A percentile compares a stretch with the other conserved stretches of the same genome.
Evolutionary conservation across 2,329 filamentous ascomycete species (phyloP).

Genomic region (Penicillium rolfsii): DNA sequence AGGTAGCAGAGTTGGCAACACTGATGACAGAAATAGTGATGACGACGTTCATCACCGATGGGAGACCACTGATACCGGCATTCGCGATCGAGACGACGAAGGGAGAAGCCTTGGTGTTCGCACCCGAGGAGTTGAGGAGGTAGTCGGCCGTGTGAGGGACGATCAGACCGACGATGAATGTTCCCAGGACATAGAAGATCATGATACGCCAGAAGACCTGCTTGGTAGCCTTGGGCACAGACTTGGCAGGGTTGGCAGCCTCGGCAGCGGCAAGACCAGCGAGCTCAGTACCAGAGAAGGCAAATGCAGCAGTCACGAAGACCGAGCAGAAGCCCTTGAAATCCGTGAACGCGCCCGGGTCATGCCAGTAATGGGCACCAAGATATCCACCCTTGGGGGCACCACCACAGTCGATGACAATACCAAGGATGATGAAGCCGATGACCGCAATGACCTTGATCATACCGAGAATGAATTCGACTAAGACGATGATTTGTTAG

Average conservation of each 20-base stretch:
- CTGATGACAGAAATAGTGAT: constrained; percentile 65
- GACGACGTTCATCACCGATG: constrained; percentile 68
- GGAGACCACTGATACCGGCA: constrained; percentile 63
- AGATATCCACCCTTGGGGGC: constrained; percentile 50
- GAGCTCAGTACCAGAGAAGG: constrained; percentile 60
- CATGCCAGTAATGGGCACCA: constrained; percentile 32
- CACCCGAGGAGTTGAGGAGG: constrained; percentile 45
- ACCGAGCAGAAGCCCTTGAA: constrained; percentile 60
- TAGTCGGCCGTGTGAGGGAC: constrained; percentile 45
- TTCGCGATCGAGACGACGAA: constrained; percentile 68
- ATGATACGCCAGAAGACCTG: constrained; percentile 58
- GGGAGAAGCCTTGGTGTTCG: constrained; percentile 58
- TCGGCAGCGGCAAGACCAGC: constrained; percentile 59
- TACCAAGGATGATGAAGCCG: constrained; percentile 75
- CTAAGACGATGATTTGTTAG: constrained; percentile 27
- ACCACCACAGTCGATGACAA: constrained; percentile 60
- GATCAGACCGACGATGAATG: constrained; percentile 52
- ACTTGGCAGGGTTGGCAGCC: constrained; percentile 56
- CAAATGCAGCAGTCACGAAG: constrained; percentile 61
- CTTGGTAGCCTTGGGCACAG: constrained; percentile 53
- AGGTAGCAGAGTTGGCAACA: constrained; percentile 63
- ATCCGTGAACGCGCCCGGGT: constrained; percentile 51
- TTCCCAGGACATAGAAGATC: constrained; percentile 54
- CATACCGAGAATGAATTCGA: constrained; percentile 61
- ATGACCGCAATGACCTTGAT: constrained; percentile 63